Conservation (phyloP, 495 filamentous ascomycete species). For the Thermothielavioides terrestris region DNA sequence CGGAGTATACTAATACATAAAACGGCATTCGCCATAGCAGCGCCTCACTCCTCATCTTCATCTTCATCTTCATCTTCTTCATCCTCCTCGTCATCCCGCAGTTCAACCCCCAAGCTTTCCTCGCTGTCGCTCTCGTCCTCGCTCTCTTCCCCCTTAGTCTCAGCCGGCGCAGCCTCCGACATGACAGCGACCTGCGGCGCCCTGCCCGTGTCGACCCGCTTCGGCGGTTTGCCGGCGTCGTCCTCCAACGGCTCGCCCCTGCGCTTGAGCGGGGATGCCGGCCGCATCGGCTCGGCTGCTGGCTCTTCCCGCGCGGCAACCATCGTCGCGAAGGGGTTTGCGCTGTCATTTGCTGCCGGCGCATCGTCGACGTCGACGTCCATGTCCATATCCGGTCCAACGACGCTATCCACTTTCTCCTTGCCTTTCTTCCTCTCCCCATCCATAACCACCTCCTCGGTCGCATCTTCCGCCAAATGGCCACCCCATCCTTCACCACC, state of each 20-base stretch:
- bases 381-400: slow-evolving; percentile 1
- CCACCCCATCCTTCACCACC: background rate
- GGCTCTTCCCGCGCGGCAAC: background rate
- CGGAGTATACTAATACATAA: too few species aligned
- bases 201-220: slow-evolving; percentile 5
- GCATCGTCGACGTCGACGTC: slow-evolving; percentile 1
- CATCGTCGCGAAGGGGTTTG: slow-evolving; percentile 12
- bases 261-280: slow-evolving; percentile 32
- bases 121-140: slow-evolving; percentile 21
- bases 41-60: background rate
- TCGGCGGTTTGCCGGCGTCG: slow-evolving; percentile 3
- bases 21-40: too few species aligned
- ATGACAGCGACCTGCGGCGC: slow-evolving; percentile 7
- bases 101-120: slow-evolving; percentile 26
- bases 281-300: background rate
- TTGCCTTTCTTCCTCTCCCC: slow-evolving; percentile 1
- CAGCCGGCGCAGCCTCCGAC: background rate
- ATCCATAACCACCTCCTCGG: slow-evolving; percentile 13
- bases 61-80: slow-evolving; percentile 18
- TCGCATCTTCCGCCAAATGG: slow-evolving; percentile 2
- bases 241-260: slow-evolving; percentile 29
- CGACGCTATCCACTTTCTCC: background rate
- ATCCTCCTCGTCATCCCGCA: slow-evolving; percentile 20
- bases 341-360: background rate
- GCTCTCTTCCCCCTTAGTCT: slow-evolving; percentile 6